Base-by-base conservation (phyloP, 2,329 filamentous ascomycete genomes). In the Colletotrichum sp. region DNA sequence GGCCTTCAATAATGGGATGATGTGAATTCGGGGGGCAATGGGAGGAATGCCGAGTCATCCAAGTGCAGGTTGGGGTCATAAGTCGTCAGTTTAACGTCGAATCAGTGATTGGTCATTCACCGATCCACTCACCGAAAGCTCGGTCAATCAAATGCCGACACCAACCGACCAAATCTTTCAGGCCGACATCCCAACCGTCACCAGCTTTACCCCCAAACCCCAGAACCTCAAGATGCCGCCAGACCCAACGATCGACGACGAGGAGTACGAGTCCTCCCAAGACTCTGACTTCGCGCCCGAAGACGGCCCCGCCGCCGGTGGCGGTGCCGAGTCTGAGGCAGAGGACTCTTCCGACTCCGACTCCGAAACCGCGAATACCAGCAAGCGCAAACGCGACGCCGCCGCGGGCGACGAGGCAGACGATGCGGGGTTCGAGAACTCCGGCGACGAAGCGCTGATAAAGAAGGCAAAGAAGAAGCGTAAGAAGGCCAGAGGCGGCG, bases 261-360 rank as follows among this genome's bases (percentile, higher is more conserved):
- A 88, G 27, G 73, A 90, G 72, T 94, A 94, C 78, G 90, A 87
- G 18, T 94, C 93, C 3, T 92, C 92, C 5, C 91, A 94, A 77
- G 93, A 95, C 80, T 93, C 93, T 12, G 93, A 95, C 79, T 95
- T 95, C 75, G 89, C 91, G 29, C 90, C 90, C n/a, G 91, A 91
- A 59, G 86, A 86, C 21, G 87, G 80, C 33, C 78, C 83, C 47
- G 81, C 78, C 16, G 79, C 82, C n/a, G 86, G 85, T 36, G 87
- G 84, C 18, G 86, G 85, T 34, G 87, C 84, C 18, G 85, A 83
- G 16, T 87, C 86, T 0, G 86, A 87, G 7, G 85, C 84, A 13
- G 89, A 89, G 7, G 91, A 89, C 70, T 88, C 43, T 51, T 51
- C 87, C 9, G 88, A 88, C 43, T 82, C 82, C 61, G 83, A 82